Evolutionary conservation across 495 filamentous ascomycete species (phyloP), one percentile per base, ranked within the genome.

Genomic region (Haplographium delicatum): DNA sequence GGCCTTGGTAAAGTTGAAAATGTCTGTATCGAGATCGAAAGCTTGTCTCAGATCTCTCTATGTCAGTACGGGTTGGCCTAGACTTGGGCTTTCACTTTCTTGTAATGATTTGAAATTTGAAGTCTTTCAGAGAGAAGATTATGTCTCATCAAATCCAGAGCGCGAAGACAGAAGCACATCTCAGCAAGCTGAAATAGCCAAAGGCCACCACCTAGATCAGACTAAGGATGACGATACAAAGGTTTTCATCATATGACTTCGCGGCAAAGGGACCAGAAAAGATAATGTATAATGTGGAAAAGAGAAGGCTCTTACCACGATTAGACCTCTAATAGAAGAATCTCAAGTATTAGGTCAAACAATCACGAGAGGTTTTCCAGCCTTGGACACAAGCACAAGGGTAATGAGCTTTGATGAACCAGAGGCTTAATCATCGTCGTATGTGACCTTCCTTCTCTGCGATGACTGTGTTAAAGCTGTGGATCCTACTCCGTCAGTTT

Each of bases 221-320:
- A 64, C 78, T 82, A 82, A 81, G 78, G 79, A 82, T 82, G 78
- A 81, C 78, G 75, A 80, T 81, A 80, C 74, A 59, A 66, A 68
- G 65, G 67, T 66, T 79, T 73, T 81, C 78, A 79, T 81, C 79
- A 79, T 73, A 56, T 52, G 22, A 49, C 16, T 46, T 44, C 4
- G 19, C 24, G 25, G 16, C 8, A 20, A 20, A 16, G 8, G 39
- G 19, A 16, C 13, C 31, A 40, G 35, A 15, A 34, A 42, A 31
- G n/a, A n/a, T n/a, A n/a, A n/a, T n/a, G n/a, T n/a, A n/a, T n/a
- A n/a, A n/a, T n/a, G n/a, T 2, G 3, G 15, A 9, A 23, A 11
- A 23, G 27, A 13, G 24, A 20, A 20, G 20, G n/a, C 10, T 20
- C n/a, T n/a, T n/a, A n/a, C n/a, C n/a, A n/a, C n/a, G n/a, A n/a